A percentile compares a stretch with the other conserved stretches of the same genome.
Evolutionary conservation across 306 rosid genomes (phyloP).

Genomic region (Hippophae tibetana): DNA sequence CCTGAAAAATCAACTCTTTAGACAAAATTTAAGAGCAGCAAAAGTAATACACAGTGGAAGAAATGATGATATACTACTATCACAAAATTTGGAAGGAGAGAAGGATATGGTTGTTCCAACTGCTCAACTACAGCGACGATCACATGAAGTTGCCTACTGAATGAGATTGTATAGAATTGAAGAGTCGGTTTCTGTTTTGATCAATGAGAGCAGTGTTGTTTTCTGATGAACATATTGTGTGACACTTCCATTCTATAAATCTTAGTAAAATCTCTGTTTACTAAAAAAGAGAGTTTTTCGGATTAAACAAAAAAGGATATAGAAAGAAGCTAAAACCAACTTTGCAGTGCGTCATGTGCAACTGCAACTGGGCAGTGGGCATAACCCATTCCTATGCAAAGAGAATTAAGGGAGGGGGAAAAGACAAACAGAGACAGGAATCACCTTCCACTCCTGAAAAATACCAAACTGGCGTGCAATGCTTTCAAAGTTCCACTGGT

Average conservation of each 20-base stretch:
- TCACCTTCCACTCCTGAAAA: conserved; percentile 96
- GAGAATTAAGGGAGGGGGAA: neutral
- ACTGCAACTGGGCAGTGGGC: too few relatives aligned
- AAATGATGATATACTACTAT: neutral
- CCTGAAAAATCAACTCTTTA: conserved; percentile 31
- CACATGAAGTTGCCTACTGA: neutral
- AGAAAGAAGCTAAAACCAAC: too few relatives aligned
- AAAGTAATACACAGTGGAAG: neutral
- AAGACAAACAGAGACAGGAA: conserved; percentile 9
- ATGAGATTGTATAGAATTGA: neutral
- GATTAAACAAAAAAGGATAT: too few relatives aligned
- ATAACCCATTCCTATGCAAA: neutral
- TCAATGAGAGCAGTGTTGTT: too few relatives aligned
- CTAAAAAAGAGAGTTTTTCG: too few relatives aligned
- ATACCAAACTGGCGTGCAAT: conserved; percentile 77
- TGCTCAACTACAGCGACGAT: neutral
- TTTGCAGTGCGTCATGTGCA: too few relatives aligned
- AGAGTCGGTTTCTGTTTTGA: too few relatives aligned
- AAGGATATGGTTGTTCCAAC: neutral
- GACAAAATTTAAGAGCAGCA: conserved; percentile 3
- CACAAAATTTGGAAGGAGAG: neutral
- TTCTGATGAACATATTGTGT: too few relatives aligned
- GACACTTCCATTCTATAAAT: too few relatives aligned
- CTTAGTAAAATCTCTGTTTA: too few relatives aligned
- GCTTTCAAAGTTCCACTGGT: conserved; percentile 61